Conservation (phyloP, 495 filamentous ascomycete genomes). For the Trichoderma asperelloides region DNA sequence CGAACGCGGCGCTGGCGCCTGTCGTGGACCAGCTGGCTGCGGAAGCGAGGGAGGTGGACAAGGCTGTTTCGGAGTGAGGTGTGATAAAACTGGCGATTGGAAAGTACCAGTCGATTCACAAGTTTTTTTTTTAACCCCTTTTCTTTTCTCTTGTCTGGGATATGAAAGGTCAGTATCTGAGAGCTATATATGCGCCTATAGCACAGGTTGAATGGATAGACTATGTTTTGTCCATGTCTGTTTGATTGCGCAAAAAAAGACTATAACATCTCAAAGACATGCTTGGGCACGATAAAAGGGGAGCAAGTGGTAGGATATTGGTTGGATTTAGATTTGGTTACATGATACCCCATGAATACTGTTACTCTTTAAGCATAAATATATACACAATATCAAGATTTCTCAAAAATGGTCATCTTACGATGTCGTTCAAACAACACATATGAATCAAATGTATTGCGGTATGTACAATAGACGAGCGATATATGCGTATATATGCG, state of each 20-base stretch:
- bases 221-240: too few species aligned
- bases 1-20: slow-evolving; percentile 38
- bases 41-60: slow-evolving; percentile 27
- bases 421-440: neutral
- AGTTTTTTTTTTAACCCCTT: too few species aligned
- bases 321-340: neutral
- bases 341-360: slow-evolving; percentile 15
- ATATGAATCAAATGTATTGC: neutral
- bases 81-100: too few species aligned
- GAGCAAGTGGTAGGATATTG: too few species aligned
- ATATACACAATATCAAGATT: too few species aligned
- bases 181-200: neutral
- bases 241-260: too few species aligned
- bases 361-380: neutral
- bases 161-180: neutral
- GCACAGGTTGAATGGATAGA: neutral
- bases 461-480: neutral
- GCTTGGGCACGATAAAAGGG: too few species aligned
- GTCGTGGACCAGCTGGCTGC: slow-evolving; percentile 38
- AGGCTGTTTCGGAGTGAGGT: neutral
- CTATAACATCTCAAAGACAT: too few species aligned
- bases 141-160: too few species aligned
- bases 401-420: too few species aligned
- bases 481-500: too few species aligned
- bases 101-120: too few species aligned